These are phyloP conservation scores for Chiua sp. DNA, from an alignment of 1,284 basidiomycete genomes.

Conservation along the genomic window DNA sequence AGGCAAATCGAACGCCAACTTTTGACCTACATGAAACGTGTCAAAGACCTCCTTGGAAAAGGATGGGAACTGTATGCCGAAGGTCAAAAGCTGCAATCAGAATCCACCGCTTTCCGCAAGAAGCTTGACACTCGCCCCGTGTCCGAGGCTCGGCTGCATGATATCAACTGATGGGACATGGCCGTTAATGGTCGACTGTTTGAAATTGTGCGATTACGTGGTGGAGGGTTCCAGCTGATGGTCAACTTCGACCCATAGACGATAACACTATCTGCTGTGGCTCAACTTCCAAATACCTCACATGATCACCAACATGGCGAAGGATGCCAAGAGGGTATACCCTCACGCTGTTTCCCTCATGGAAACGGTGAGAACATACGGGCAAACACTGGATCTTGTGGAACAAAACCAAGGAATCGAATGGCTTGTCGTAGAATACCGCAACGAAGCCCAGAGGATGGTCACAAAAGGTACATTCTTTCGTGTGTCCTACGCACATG, in stretches of 20 bases:
- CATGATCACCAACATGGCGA: constrained; percentile 94
- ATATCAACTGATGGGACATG: constrained; percentile 93
- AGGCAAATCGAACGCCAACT: constrained; percentile 98
- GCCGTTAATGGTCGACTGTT: constrained; percentile 96
- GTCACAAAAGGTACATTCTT: constrained; percentile 71
- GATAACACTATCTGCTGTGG: constrained; percentile 96
- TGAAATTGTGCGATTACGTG: constrained; percentile 87
- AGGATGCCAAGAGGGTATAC: constrained; percentile 97
- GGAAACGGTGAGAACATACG: constrained; percentile 97
- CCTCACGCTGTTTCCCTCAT: constrained; percentile 98
- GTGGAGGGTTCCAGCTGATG: constrained; percentile 85
- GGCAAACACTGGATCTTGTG: constrained; percentile 91
- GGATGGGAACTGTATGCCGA: constrained; percentile 99
- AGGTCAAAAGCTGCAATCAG: constrained; percentile 94
- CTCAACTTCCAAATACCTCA: constrained; percentile 95
- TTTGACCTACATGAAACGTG: constrained; percentile 98
- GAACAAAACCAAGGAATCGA: constrained; percentile 91
- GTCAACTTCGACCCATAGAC: constrained; percentile 99
- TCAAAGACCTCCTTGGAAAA: constrained; percentile 97
- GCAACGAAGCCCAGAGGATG: constrained; percentile 91
- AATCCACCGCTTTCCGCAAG: constrained; percentile 91
- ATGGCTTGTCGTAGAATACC: constrained; percentile 91
- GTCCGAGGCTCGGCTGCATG: constrained; percentile 96
- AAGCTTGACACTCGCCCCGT: constrained; percentile 95
- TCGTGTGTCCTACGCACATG: background rate